phyloP scores from a whole-genome alignment of 163 green algal genomes.

The Chlorella variabilis region DNA sequence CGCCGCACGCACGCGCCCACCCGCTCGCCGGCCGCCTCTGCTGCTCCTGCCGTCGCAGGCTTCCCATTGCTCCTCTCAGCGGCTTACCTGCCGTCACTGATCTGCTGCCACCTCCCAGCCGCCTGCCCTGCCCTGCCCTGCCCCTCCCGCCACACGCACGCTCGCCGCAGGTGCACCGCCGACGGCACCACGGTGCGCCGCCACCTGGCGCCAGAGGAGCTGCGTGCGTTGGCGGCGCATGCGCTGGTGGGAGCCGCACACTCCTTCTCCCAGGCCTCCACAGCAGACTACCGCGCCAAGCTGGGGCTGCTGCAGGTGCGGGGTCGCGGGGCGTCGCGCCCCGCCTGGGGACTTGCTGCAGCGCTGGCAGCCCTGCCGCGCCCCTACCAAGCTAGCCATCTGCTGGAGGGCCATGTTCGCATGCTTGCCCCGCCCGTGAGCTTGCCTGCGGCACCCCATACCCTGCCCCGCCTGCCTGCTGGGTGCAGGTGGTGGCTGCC shows the following conservation, averaged over 20 bases:
- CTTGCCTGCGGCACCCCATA: neutral
- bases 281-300: constrained; percentile 7
- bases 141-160: too few relatives aligned
- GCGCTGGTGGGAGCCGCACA: constrained; percentile 32
- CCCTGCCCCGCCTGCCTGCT: too few relatives aligned
- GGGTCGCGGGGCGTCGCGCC: too few relatives aligned
- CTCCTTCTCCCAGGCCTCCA: constrained; percentile 26
- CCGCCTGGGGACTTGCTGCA: neutral
- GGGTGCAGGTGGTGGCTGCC: neutral
- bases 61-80: too few relatives aligned
- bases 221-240: constrained; percentile 43
- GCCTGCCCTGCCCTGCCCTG: too few relatives aligned
- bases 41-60: too few relatives aligned
- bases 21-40: too few relatives aligned
- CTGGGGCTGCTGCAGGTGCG: constrained; percentile 11
- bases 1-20: neutral
- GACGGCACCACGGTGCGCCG: constrained; percentile 8
- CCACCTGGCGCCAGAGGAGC: constrained; percentile 46
- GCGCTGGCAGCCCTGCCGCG: neutral
- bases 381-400: neutral
- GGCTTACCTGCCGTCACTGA: too few relatives aligned
- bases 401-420: too few relatives aligned
- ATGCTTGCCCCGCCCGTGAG: neutral
- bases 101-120: too few relatives aligned
- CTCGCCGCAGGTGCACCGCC: constrained; percentile 25